Evolutionary conservation across 1,284 basidiomycete genomes (phyloP), one percentile per base, ranked within the genome.

Genomic region (Ustilago crameri): DNA sequence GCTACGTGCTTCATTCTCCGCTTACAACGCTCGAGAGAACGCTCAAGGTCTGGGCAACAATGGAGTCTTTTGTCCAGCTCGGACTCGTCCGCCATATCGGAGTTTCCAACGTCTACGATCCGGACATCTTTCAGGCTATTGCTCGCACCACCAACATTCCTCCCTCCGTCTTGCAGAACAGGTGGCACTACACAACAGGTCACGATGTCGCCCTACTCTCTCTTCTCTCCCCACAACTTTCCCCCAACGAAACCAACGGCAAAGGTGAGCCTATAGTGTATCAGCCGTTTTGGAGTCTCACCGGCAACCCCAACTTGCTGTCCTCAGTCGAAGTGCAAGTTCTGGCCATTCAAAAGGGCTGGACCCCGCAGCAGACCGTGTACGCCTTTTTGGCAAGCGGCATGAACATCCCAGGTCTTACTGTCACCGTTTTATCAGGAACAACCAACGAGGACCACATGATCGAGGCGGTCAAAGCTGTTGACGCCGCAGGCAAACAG

Each of bases 281-380:
- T 45, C 80, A 82, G 40, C 76, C 79, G 1, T 82, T 82, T 52
- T 82, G 80, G 80, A 70, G 61, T n/a, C 65, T 82, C 5, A 79
- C 80, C 1, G 80, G 80, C 20, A 82, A 82, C 46, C 70, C 69
- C 8, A 56, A 65, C 17, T 59, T 80, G 34, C 51, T 79, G 5
- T 47, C 56, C 1, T 67, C 63, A 7, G 55, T 60, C 3, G 45
- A 58, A 15, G 78, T 81, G n/a, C 57, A 65, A 15, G 55, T 64
- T 14, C 14, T 74, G 17, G 68, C 76, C 5, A 59, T 56, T 20
- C 24, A 54, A 20, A 51, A 61, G 8, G 47, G 63, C 2, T 68
- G 70, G 51, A 81, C 80, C 0, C 64, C 72, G 10, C 67, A 71
- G 22, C 78, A 80, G 66, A 61, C 73, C 4, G 63, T 82, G 4